A percentile compares a stretch with the other conserved stretches of the same genome.
Conservation (phyloP, 768 basidiomycete genomes). For the Amanita brunnescens region DNA sequence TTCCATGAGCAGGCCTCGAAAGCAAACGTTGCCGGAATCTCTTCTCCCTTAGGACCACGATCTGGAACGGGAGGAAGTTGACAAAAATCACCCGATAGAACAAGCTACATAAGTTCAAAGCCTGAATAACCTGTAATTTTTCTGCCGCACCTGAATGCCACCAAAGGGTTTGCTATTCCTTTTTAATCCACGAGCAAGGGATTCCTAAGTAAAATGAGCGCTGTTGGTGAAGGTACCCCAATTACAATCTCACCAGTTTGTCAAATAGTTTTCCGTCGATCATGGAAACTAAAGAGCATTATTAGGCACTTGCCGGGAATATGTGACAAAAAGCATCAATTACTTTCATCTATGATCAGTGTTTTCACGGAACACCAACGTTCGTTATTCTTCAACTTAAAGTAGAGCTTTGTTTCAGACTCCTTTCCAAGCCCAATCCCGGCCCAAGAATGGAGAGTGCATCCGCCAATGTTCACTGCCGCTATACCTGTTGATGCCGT, state of each 20-base stretch:
- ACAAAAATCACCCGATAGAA: conserved; percentile 85
- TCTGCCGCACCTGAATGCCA: conserved; percentile 61
- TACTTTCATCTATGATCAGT: conserved; percentile 83
- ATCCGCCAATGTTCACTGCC: conserved; percentile 74
- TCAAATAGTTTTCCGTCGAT: conserved; percentile 75
- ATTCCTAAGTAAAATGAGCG: conserved; percentile 37
- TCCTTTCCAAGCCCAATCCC: conserved; percentile 73
- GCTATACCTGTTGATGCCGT: conserved; percentile 80
- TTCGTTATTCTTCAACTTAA: conserved; percentile 29
- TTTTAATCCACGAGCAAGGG: conserved; percentile 53
- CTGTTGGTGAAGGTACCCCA: background rate
- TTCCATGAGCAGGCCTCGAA: conserved; percentile 79
- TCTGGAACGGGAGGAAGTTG: conserved; percentile 78
- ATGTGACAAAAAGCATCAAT: conserved; percentile 14
- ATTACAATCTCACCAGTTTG: conserved; percentile 47
- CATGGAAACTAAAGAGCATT: conserved; percentile 67
- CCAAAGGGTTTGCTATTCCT: conserved; percentile 58
- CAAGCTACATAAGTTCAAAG: conserved; percentile 36
- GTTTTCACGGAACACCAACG: conserved; percentile 59
- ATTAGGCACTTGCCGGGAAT: background rate
- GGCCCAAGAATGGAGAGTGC: conserved; percentile 76
- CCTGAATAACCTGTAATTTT: background rate
- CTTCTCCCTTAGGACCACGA: conserved; percentile 35
- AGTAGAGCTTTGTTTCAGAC: conserved; percentile 42
- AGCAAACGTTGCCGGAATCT: conserved; percentile 51